Evolutionary conservation across 1,284 basidiomycete genomes (phyloP).

Genomic region (Takashimella tepidaria): DNA sequence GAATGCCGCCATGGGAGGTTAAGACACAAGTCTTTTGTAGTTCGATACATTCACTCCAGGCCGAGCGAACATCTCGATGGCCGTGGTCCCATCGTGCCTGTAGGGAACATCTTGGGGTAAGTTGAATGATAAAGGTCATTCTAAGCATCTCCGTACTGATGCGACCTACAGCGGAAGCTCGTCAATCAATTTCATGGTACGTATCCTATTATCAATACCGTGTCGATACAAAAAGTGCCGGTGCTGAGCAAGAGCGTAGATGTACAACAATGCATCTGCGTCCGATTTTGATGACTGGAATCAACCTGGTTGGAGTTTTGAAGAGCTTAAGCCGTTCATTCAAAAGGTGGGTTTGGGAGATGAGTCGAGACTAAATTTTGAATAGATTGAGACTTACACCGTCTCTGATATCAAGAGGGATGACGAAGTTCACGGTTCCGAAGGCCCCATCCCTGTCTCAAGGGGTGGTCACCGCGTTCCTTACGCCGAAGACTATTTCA

Average conservation of each 20-base stretch:
- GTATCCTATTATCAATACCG: no score
- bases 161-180: conserved; percentile 9
- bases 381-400: not conserved
- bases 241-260: not conserved
- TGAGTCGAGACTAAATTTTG: no score
- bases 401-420: not conserved
- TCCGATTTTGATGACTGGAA: conserved; percentile 23
- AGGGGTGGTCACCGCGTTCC: not conserved
- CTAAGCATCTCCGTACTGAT: not conserved
- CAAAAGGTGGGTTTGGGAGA: conserved; percentile 15
- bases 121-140: conserved; percentile 4
- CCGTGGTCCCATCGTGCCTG: conserved; percentile 10
- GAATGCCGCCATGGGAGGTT: no score
- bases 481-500: conserved; percentile 2
- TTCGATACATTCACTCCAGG: conserved; percentile 8
- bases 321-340: conserved; percentile 15
- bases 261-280: conserved; percentile 17
- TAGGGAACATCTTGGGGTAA: conserved; percentile 19
- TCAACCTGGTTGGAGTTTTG: conserved; percentile 17
- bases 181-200: conserved; percentile 13
- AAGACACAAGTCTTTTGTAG: no score
- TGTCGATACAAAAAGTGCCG: no score
- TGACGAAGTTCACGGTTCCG: not conserved
- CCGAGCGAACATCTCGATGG: conserved; percentile 9
- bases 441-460: not conserved